Conservation (phyloP, 2,329 filamentous ascomycete genomes). For the Fusarium buxicola region DNA sequence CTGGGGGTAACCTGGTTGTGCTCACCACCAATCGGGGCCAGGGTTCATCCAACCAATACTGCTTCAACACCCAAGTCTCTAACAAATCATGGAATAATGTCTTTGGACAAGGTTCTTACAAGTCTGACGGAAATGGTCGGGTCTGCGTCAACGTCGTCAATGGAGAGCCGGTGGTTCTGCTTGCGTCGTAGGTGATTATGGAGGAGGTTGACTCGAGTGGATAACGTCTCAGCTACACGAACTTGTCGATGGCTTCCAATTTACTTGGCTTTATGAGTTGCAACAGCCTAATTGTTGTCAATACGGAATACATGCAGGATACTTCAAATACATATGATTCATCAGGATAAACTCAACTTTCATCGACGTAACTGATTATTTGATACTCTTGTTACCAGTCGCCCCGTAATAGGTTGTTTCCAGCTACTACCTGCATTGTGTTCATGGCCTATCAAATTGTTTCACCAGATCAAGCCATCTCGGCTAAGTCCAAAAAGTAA, state of each 20-base stretch:
- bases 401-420: too few relatives aligned
- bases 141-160: constrained; percentile 28
- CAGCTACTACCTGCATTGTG: background rate
- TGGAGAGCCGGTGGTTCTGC: constrained; percentile 31
- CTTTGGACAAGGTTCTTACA: constrained; percentile 11
- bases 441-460: background rate
- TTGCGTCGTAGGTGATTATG: constrained; percentile 4
- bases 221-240: too few relatives aligned
- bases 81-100: constrained; percentile 37
- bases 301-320: too few relatives aligned
- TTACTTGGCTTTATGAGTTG: too few relatives aligned
- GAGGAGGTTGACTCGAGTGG: too few relatives aligned
- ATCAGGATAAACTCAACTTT: too few relatives aligned
- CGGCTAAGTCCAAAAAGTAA: background rate
- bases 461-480: background rate
- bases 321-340: too few relatives aligned
- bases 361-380: too few relatives aligned
- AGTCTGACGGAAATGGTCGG: constrained; percentile 7
- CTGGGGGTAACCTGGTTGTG: constrained; percentile 17
- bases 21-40: constrained; percentile 24
- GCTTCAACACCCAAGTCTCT: constrained; percentile 18
- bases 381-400: too few relatives aligned
- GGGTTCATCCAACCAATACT: constrained; percentile 23
- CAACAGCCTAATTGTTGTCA: too few relatives aligned
- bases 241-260: too few relatives aligned